phyloP scores from a whole-genome alignment of 768 basidiomycete genomes.

The Termitomyces sp. region DNA sequence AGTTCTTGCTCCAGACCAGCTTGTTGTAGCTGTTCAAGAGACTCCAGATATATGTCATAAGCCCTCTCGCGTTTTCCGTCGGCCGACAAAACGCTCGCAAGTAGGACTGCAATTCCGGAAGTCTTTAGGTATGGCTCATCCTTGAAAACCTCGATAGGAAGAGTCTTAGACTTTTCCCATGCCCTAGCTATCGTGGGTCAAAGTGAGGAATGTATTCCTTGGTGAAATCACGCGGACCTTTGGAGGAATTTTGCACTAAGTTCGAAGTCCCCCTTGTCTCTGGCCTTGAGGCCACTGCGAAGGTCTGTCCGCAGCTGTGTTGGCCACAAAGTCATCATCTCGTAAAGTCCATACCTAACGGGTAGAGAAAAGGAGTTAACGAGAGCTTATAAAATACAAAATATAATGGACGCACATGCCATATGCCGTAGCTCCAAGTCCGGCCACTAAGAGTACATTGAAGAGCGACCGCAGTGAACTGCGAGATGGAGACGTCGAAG shows the following conservation, averaged over 20 bases:
- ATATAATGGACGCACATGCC: slow-evolving; percentile 26
- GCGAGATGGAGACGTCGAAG: slow-evolving; percentile 23
- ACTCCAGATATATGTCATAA: slow-evolving; percentile 35
- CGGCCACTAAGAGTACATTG: slow-evolving; percentile 24
- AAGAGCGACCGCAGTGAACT: slow-evolving; percentile 25
- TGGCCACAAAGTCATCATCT: slow-evolving; percentile 64
- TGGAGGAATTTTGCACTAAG: slow-evolving; percentile 49
- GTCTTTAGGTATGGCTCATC: slow-evolving; percentile 59
- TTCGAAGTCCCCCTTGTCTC: slow-evolving; percentile 49
- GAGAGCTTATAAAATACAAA: slow-evolving; percentile 2
- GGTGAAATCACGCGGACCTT: slow-evolving; percentile 35
- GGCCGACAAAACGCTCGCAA: slow-evolving; percentile 54
- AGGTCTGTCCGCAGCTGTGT: slow-evolving; percentile 58
- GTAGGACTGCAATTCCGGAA: slow-evolving; percentile 60
- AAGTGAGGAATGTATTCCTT: background rate
- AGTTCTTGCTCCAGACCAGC: slow-evolving; percentile 15
- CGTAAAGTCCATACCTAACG: slow-evolving; percentile 52
- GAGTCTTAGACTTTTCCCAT: slow-evolving; percentile 46
- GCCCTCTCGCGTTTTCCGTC: slow-evolving; percentile 32
- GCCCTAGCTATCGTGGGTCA: slow-evolving; percentile 37
- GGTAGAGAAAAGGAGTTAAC: background rate
- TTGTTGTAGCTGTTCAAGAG: slow-evolving; percentile 28
- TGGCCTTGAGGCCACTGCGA: slow-evolving; percentile 61
- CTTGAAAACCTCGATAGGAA: slow-evolving; percentile 35
- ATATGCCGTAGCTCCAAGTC: slow-evolving; percentile 27